These are phyloP conservation scores for Diaporthe batatas DNA, from an alignment of 2,329 filamentous ascomycete species.

Conservation along the genomic window DNA sequence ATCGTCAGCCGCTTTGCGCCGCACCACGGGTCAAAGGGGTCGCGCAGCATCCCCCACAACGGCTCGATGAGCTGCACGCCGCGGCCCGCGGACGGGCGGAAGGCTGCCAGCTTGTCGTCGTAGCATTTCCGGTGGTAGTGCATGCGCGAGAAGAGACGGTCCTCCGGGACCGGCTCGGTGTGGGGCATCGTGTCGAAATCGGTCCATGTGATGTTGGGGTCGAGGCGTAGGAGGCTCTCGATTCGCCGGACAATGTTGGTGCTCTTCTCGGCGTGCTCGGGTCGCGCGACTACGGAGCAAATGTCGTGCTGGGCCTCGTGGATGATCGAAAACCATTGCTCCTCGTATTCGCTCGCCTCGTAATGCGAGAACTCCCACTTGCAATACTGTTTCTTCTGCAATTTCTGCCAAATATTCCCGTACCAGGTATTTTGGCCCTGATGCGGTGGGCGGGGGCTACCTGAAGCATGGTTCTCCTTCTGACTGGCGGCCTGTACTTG, in stretches of 20 bases:
- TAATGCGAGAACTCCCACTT: slow-evolving; percentile 23
- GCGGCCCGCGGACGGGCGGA: neutral
- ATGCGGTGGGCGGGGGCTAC: neutral
- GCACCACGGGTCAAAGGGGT: neutral
- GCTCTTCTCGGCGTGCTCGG: neutral
- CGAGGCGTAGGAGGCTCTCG: slow-evolving; percentile 5
- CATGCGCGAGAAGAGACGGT: slow-evolving; percentile 23
- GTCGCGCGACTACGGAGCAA: neutral
- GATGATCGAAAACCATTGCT: slow-evolving; percentile 15
- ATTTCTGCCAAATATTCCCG: neutral
- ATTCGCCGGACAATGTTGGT: slow-evolving; percentile 4
- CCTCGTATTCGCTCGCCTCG: slow-evolving; percentile 3
- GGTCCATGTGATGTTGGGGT: neutral
- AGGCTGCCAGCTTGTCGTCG: neutral
- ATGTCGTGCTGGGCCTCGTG: neutral
- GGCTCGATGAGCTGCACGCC: slow-evolving; percentile 21
- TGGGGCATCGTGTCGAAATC: neutral
- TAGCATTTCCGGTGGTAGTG: slow-evolving; percentile 19
- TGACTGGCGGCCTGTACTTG: neutral
- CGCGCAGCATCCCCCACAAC: neutral
- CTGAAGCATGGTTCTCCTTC: neutral
- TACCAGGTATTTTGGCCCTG: slow-evolving; percentile 13
- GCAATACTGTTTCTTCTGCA: slow-evolving; percentile 5
- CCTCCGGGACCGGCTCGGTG: neutral
- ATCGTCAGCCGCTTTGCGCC: neutral